Conservation (phyloP, 805 yeast genomes). For the Saccharomycopsis malanga region DNA sequence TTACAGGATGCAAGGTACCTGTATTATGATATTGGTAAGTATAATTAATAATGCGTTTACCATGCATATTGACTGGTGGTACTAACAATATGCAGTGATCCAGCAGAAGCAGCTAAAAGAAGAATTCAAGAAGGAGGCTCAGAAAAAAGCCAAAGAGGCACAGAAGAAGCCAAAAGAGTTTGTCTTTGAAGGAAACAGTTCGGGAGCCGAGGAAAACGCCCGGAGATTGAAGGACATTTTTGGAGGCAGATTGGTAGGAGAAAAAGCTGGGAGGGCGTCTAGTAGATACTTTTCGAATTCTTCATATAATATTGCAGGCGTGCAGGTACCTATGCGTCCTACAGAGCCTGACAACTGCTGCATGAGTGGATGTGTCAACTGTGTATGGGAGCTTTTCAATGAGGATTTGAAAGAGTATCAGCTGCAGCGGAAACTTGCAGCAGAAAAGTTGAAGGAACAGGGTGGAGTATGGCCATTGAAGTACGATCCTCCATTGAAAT, state of each 20-base stretch:
- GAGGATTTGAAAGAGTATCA: constrained; percentile 88
- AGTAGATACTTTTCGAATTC: constrained; percentile 25
- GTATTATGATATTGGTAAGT: too few relatives aligned
- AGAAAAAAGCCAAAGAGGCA: not conserved
- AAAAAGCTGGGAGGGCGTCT: constrained; percentile 24
- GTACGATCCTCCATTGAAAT: constrained; percentile 50
- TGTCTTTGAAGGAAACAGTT: constrained; percentile 32
- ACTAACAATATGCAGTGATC: too few relatives aligned
- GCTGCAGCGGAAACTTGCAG: constrained; percentile 51
- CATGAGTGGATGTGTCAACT: constrained; percentile 93
- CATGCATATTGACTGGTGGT: too few relatives aligned
- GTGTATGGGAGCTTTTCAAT: constrained; percentile 91
- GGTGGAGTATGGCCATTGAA: constrained; percentile 56
- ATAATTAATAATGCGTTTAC: too few relatives aligned
- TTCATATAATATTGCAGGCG: constrained; percentile 43
- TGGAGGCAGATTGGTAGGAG: constrained; percentile 53
- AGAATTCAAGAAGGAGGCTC: not conserved
- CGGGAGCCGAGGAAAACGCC: constrained; percentile 32
- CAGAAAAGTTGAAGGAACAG: constrained; percentile 35
- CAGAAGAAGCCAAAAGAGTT: constrained; percentile 1
- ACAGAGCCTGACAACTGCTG: constrained; percentile 93
- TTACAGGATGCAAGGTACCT: too few relatives aligned
- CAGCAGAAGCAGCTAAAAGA: too few relatives aligned
- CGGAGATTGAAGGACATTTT: constrained; percentile 44
- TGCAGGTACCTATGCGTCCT: constrained; percentile 77